Percentiles rank a stretch among this genome's conserved stretches.
phyloP scores from a whole-genome alignment of 345 rosid species.

The Citrus inodora region DNA sequence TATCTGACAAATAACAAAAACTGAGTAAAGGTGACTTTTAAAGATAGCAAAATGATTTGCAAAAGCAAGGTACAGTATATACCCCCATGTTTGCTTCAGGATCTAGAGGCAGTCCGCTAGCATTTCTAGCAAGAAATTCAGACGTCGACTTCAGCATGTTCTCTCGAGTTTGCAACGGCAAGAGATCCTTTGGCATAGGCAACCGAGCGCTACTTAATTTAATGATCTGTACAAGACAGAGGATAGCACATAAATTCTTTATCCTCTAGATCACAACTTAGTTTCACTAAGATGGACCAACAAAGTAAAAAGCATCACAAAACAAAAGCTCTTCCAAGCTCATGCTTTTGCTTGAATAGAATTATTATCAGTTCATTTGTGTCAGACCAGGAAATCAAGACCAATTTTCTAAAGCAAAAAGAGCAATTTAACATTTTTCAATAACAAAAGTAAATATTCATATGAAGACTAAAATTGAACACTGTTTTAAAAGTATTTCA shows the following conservation, averaged over 20 bases:
- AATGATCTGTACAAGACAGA: conserved; percentile 51
- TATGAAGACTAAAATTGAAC: neutral
- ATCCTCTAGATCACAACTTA: neutral
- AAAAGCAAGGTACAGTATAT: neutral
- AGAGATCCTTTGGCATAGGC: conserved; percentile 73
- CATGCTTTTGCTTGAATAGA: neutral
- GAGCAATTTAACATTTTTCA: neutral
- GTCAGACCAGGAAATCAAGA: neutral
- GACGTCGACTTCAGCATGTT: conserved; percentile 78
- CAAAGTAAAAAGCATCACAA: neutral
- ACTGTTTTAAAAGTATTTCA: neutral
- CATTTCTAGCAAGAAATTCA: conserved; percentile 76
- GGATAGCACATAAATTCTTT: conserved; percentile 18
- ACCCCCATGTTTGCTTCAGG: conserved; percentile 93
- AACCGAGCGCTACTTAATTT: conserved; percentile 76
- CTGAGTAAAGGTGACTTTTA: neutral
- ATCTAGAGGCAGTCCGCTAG: conserved; percentile 76
- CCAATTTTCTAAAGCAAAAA: neutral
- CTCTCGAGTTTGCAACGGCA: conserved; percentile 82
- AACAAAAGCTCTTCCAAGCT: neutral
- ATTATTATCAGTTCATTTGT: neutral
- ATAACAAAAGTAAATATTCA: neutral
- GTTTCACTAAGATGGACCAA: neutral
- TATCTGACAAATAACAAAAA: conserved; percentile 46
- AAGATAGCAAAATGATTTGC: conserved; percentile 1